Evolutionary conservation across 306 rosid species (phyloP), one percentile per base, ranked within the genome.

Genomic region (Nissolia schottii): DNA sequence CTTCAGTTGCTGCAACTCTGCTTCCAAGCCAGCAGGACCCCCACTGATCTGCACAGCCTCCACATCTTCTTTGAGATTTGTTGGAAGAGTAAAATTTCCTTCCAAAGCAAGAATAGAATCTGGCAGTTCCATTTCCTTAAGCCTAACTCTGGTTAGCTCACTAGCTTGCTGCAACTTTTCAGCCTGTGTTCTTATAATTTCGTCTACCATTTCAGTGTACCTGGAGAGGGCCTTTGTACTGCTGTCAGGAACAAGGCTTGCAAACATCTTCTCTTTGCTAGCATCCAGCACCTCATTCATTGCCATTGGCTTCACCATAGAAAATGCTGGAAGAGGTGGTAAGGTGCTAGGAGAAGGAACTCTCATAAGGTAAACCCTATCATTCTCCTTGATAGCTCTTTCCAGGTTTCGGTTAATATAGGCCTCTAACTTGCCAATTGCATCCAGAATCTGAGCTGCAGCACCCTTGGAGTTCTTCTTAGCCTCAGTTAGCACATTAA

Each of bases 1-100:
- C 80, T 72, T 88, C 29, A 94, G 95, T 80, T 94, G 99, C 81
- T 89, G 97, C 54, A 94, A 76, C 87, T 94, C 99, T 70, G 85
- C 85, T 79, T 94, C 99, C 88, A 94, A 85, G 62, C 93, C 97
- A 58, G 92, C 86, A 25, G 99, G 97, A 5, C 90, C 93, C 60
- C 97, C 99, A 84, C 97, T 81, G 64, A 94, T 85, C 86, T 94
- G 97, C 79, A 94, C 99, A 24, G 99, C 99, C 85, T 94, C 99
- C 76, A 94, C 96, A 51, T 91, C 97, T 82, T 94, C 99, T 78
- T 94, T 91, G 46, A 89, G 82, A 81, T 72, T 82, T 12, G 89
- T 81, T 5, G 97, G 96, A 45, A 94, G 84, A 56, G 88, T 67
- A 70, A 87, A 87, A 81, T 91, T 89, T 35, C 99, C 99, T 81